Evolutionary conservation across 768 basidiomycete species (phyloP), one percentile per base, ranked within the genome.

Genomic region (Mycena floridula): DNA sequence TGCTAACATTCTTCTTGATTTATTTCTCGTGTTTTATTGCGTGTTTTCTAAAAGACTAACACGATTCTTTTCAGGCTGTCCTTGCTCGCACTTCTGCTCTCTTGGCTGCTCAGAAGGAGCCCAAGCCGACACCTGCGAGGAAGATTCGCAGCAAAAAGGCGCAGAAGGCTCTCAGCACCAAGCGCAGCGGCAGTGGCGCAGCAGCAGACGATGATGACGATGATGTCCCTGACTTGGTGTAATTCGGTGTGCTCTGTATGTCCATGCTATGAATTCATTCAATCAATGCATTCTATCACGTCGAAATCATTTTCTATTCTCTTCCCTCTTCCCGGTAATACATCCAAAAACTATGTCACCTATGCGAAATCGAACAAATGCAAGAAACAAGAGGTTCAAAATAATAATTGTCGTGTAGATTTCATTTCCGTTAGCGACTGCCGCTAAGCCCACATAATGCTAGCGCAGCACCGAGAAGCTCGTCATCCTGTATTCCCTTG

Each of bases 31-130:
- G 43, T 27, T 35, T 39, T 50, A 48, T 54, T 50, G 37, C 46
- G 43, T 42, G 25, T 36, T 48, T 53, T 44, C 13, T 41, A 13
- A 16, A 39, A 46, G 60, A 46, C 69, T 72, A 41, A 72, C 64
- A n/a, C n/a, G n/a, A 47, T 49, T 9, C 43, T 21, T 32, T 8
- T 49, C 25, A 90, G 88, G 83, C 83, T 48, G 72, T 81, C 49
- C 74, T 91, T 37, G 85, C 82, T 39, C 86, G 89, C 50, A 76
- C 81, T 22, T 87, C 86, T 49, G 83, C 86, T 35, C 72, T 90
- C 49, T 51, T 82, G 44, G 75, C 73, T 22, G 65, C 86, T 42
- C 83, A 87, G 67, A 80, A 74, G 59, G 81, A 83, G 62, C 84
- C 77, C 63, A 88, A 85, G 64, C 58, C 77, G 9, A 54, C 63